A percentile compares a stretch with the other conserved stretches of the same genome.
These are phyloP conservation scores for Ballota nigra DNA, from an alignment of 257 asterid genomes.

Conservation along the genomic window DNA sequence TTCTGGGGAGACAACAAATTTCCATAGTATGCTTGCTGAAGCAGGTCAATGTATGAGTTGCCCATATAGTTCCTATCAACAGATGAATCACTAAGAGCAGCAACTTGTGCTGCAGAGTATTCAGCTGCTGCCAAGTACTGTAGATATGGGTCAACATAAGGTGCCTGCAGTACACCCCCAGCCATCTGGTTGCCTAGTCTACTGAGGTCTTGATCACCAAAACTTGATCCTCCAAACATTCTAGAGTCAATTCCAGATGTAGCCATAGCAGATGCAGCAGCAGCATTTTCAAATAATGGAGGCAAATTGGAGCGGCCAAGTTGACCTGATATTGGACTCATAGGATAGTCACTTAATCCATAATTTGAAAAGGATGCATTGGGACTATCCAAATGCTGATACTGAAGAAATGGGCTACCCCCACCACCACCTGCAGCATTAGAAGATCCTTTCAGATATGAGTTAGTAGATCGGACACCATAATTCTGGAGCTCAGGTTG, in stretches of 20 bases:
- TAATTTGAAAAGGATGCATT: constrained; percentile 61
- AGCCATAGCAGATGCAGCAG: constrained; percentile 64
- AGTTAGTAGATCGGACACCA: constrained; percentile 41
- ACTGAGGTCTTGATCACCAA: constrained; percentile 54
- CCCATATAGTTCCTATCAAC: constrained; percentile 63
- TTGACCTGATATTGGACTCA: constrained; percentile 69
- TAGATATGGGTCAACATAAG: constrained; percentile 75
- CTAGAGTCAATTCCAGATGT: constrained; percentile 78
- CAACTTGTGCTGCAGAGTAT: constrained; percentile 66
- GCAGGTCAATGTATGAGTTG: constrained; percentile 67
- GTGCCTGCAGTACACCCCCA: constrained; percentile 49
- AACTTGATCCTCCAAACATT: constrained; percentile 61
- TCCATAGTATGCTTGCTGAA: constrained; percentile 83
- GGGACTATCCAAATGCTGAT: constrained; percentile 75
- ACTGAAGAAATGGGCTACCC: constrained; percentile 48
- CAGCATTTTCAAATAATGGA: constrained; percentile 91
- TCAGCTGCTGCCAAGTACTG: constrained; percentile 78
- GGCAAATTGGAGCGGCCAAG: constrained; percentile 71
- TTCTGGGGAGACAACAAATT: constrained; percentile 66
- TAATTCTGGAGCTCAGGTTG: constrained; percentile 52
- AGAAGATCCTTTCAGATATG: constrained; percentile 60
- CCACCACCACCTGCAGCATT: constrained; percentile 48
- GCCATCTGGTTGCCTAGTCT: constrained; percentile 68
- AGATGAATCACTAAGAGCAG: constrained; percentile 69
- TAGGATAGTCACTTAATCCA: constrained; percentile 61